A percentile compares a stretch with the other conserved stretches of the same genome.
Evolutionary conservation across 148 eudicot genomes (phyloP).

Genomic region (Vaccinium corymbosum): DNA sequence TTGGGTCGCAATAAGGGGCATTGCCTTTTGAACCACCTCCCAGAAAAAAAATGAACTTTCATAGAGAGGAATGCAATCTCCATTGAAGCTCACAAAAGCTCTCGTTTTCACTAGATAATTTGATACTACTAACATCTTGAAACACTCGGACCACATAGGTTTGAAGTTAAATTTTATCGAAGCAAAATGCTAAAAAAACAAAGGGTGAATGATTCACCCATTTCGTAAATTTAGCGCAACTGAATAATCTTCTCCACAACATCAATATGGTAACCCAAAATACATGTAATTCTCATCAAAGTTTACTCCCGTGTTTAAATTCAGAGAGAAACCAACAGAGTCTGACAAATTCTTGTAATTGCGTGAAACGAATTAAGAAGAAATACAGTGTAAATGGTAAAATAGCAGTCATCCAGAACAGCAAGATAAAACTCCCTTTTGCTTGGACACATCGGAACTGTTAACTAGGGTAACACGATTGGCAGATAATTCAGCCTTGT

Average conservation of each 20-base stretch:
- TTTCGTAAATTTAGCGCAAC: neutral
- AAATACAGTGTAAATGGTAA: neutral
- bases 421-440: conserved; percentile 37
- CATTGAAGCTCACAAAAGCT: neutral
- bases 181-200: neutral
- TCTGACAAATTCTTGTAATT: neutral
- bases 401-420: conserved; percentile 43
- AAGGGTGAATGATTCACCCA: neutral
- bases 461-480: conserved; percentile 56
- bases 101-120: neutral
- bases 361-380: neutral
- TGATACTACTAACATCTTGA: neutral
- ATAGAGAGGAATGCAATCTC: neutral
- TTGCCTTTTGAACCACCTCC: neutral
- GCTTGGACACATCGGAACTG: conserved; percentile 41
- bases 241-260: neutral
- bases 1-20: neutral
- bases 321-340: neutral
- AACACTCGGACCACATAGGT: neutral
- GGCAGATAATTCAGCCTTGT: conserved; percentile 66
- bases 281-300: neutral
- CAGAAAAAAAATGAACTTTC: neutral
- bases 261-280: neutral
- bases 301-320: neutral
- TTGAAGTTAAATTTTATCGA: neutral